Conservation (phyloP, 1,284 basidiomycete genomes). For the Heterobasidion irregulare region DNA sequence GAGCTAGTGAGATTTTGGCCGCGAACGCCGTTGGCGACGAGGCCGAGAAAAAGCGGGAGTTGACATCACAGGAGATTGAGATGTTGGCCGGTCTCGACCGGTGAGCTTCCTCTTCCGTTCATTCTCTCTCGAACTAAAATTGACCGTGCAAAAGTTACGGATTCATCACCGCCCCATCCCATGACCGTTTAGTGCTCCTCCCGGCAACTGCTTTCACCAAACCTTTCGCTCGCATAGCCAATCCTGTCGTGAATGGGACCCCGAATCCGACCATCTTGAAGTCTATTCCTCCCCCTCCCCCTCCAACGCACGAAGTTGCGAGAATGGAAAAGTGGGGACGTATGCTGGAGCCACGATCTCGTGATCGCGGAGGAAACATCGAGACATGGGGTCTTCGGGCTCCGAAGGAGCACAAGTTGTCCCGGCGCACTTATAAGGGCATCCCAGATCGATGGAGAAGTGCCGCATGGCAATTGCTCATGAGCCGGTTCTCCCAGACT, state of each 20-base stretch:
- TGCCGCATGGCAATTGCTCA: conserved; percentile 85
- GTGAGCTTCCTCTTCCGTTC: conserved; percentile 32
- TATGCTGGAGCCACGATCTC: conserved; percentile 68
- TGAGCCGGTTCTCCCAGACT: conserved; percentile 40
- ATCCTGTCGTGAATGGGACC: conserved; percentile 27
- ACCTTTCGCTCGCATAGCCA: conserved; percentile 39
- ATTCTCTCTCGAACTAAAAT: conserved; percentile 3
- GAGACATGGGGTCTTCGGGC: conserved; percentile 62
- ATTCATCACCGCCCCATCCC: conserved; percentile 70
- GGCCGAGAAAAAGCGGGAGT: conserved; percentile 49
- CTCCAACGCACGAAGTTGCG: conserved; percentile 53
- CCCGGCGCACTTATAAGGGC: conserved; percentile 85
- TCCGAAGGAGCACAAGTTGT: conserved; percentile 57
- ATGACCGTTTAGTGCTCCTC: conserved; percentile 70
- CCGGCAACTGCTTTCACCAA: conserved; percentile 56
- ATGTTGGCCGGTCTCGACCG: conserved; percentile 72
- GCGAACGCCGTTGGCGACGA: conserved; percentile 46
- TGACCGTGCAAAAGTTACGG: conserved; percentile 57
- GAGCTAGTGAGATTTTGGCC: conserved; percentile 49
- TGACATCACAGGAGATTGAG: conserved; percentile 56
- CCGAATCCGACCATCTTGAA: conserved; percentile 29
- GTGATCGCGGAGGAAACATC: conserved; percentile 75
- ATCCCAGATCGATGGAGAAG: conserved; percentile 94
- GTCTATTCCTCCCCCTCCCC: conserved; percentile 32
- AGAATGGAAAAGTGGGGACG: conserved; percentile 84